Evolutionary conservation across 78 protist species (phyloP), one percentile per base, ranked within the genome.

Genomic region (Diacronema lutheri): DNA sequence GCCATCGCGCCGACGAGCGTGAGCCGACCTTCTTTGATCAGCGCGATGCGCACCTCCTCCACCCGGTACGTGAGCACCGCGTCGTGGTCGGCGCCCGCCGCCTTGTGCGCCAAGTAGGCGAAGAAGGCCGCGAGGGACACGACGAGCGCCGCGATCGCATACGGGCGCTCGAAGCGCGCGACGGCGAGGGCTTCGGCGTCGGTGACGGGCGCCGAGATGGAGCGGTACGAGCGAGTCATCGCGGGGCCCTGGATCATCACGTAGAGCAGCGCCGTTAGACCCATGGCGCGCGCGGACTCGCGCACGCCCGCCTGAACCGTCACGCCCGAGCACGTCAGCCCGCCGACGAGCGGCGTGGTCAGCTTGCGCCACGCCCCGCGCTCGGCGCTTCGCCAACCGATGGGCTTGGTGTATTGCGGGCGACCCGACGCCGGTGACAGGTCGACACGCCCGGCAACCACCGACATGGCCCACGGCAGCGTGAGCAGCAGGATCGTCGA

Each of bases 401-500:
- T 3, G 16, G 50, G 50, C 16, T 7, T 3, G 16, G 3, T 44
- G 50, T 44, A 44, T 7, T 3, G 7, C 16, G 16, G 16, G 50
- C 3, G 4, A 4, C 61, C 55, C 14, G 6, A 7, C n/a, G 71
- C 44, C 58, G 4, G 78, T n/a, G n/a, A n/a, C 11, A 68, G 37
- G 57, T 25, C 26, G 31, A 64, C 81, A 7, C 79, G 61, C 13
- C 86, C 86, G 25, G n/a, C 20, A 1, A 29, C n/a, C 20, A 85
- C 29, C 26, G 64, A 46, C 25, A 57, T 33, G 21, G 31, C 64
- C 92, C 94, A 95, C 74, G 98, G 97, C 11, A 96, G n/a, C 23
- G 98, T 95, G 29, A 95, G 89, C 46, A 96, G 81, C 96, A 96
- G 93, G 73, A 96, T 69, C 0, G 96, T 95, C 12, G 88, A 64